A percentile compares a stretch with the other conserved stretches of the same genome.
phyloP scores from a whole-genome alignment of 116 monocot genomes.

The Iris pallida region DNA sequence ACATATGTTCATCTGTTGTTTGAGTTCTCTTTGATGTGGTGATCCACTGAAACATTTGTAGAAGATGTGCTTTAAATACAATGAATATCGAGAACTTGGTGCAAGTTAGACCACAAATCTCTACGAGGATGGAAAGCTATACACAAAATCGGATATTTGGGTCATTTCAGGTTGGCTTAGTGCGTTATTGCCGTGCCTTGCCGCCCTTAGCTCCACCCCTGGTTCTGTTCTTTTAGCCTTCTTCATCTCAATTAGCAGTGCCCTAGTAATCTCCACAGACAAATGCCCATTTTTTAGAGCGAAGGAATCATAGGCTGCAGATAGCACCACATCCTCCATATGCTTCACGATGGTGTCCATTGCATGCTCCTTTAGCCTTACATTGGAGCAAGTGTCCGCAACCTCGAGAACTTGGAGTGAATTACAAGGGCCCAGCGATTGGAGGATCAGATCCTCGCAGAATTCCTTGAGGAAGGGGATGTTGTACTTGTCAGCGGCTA shows the following conservation, averaged over 20 bases:
- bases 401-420: conserved; percentile 63
- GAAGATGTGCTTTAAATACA: too few species aligned
- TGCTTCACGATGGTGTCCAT: conserved; percentile 36
- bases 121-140: too few species aligned
- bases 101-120: too few species aligned
- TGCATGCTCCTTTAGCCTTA: conserved; percentile 35
- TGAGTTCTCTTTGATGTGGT: too few species aligned
- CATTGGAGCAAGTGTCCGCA: conserved; percentile 45
- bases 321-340: conserved; percentile 54
- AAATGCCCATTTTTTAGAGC: conserved; percentile 56
- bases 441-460: conserved; percentile 45
- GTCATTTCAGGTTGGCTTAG: too few species aligned
- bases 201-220: too few species aligned
- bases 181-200: too few species aligned
- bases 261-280: conserved; percentile 67
- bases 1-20: too few species aligned
- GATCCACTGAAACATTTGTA: too few species aligned
- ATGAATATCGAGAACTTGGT: too few species aligned
- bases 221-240: conserved; percentile 16
- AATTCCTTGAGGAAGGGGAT: conserved; percentile 45
- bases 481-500: conserved; percentile 72
- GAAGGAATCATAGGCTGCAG: conserved; percentile 41
- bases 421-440: conserved; percentile 27
- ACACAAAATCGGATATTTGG: too few species aligned
- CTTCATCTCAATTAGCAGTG: conserved; percentile 35